phyloP scores from a whole-genome alignment of 148 eudicot species.

The Rhododendron ferrugineum region DNA sequence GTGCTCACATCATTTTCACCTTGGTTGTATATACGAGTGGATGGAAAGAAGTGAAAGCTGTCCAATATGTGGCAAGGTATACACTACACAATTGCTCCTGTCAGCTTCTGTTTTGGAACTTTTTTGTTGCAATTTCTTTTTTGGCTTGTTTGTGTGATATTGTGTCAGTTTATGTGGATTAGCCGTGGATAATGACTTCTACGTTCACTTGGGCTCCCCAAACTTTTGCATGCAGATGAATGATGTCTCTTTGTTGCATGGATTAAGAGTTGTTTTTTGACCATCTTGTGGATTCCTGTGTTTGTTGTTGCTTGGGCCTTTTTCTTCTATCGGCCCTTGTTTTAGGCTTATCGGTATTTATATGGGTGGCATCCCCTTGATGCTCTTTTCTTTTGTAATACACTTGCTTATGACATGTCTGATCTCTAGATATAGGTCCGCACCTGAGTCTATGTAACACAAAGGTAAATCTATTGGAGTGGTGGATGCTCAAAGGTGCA shows the following conservation, averaged over 20 bases:
- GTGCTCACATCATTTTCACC: slow-evolving; percentile 25
- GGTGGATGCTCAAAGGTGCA: background rate
- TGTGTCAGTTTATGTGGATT: background rate
- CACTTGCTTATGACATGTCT: background rate
- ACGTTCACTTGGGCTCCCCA: background rate
- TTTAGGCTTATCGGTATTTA: background rate
- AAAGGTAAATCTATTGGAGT: background rate
- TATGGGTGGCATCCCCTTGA: background rate
- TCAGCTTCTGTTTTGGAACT: background rate
- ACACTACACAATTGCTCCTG: background rate
- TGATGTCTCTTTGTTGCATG: background rate
- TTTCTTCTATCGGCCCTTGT: background rate
- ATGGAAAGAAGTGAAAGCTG: slow-evolving; percentile 27
- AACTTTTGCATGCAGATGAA: background rate
- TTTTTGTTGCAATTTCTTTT: background rate
- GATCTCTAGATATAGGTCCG: background rate
- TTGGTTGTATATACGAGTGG: slow-evolving; percentile 28
- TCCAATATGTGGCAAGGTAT: slow-evolving; percentile 24
- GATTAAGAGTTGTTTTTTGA: background rate
- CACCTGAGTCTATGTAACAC: background rate
- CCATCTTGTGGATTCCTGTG: background rate
- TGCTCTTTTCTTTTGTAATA: background rate
- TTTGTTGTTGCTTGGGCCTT: background rate
- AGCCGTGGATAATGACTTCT: background rate
- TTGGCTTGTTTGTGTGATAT: background rate